Evolutionary conservation across 768 basidiomycete species (phyloP).

Genomic region (Suillus hirtellus): DNA sequence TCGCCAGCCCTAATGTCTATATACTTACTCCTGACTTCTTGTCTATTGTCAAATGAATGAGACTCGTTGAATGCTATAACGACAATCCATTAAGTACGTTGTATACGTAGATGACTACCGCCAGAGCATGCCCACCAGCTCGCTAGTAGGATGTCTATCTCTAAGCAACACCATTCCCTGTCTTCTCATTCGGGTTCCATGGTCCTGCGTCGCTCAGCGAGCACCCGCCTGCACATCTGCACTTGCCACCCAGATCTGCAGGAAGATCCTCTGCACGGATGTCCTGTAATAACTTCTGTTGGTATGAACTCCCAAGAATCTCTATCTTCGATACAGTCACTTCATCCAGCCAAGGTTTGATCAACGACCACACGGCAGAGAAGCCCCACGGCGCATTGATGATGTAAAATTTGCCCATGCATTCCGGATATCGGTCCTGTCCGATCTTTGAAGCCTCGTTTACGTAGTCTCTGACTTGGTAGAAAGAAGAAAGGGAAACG

Average conservation of each 20-base stretch:
- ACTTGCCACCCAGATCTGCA: slow-evolving; percentile 79
- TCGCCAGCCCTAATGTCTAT: not conserved
- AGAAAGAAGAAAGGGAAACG: slow-evolving; percentile 76
- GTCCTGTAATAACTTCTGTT: slow-evolving; percentile 75
- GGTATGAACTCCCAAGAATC: slow-evolving; percentile 75
- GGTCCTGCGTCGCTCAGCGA: slow-evolving; percentile 89
- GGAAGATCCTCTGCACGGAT: slow-evolving; percentile 86
- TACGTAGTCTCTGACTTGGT: slow-evolving; percentile 91
- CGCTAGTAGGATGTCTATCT: slow-evolving; percentile 6
- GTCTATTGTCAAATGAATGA: slow-evolving; percentile 1
- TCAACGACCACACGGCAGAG: slow-evolving; percentile 79
- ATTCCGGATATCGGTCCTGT: slow-evolving; percentile 90
- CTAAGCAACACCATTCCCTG: slow-evolving; percentile 25
- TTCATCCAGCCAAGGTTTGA: slow-evolving; percentile 93
- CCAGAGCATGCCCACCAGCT: slow-evolving; percentile 12
- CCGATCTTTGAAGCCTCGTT: slow-evolving; percentile 72
- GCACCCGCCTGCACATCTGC: slow-evolving; percentile 78
- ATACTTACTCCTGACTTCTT: not conserved
- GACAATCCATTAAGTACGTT: slow-evolving; percentile 30
- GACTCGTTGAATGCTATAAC: slow-evolving; percentile 17
- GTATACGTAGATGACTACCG: slow-evolving; percentile 30
- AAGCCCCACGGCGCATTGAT: slow-evolving; percentile 97
- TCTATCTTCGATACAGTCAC: slow-evolving; percentile 95
- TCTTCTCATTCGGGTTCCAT: slow-evolving; percentile 57
- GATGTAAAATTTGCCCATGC: slow-evolving; percentile 98